Percentiles rank a stretch among this genome's conserved stretches.
phyloP scores from a whole-genome alignment of 1,139 yeast genomes.

The Pichia sp. region DNA sequence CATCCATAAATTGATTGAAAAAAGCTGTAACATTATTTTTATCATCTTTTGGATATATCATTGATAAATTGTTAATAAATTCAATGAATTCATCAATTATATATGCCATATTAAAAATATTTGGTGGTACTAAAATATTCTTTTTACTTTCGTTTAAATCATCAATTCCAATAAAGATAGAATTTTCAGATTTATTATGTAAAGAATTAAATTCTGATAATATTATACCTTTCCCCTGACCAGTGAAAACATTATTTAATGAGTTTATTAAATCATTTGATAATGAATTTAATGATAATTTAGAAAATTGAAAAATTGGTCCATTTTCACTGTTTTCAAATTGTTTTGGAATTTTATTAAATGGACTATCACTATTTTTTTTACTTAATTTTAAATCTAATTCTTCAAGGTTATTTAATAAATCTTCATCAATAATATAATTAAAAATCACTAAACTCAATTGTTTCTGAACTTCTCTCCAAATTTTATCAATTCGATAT shows the following conservation, averaged over 20 bases:
- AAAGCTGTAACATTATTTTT: constrained; percentile 36
- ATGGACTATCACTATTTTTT: constrained; percentile 19
- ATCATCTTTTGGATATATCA: constrained; percentile 23
- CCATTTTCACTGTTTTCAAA: constrained; percentile 24
- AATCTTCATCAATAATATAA: constrained; percentile 42
- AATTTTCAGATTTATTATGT: constrained; percentile 9
- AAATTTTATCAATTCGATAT: constrained; percentile 48
- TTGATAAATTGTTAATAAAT: constrained; percentile 46
- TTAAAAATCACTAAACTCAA: constrained; percentile 48
- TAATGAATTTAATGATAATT: constrained; percentile 32
- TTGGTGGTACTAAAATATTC: constrained; percentile 64
- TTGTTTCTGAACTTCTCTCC: constrained; percentile 55
- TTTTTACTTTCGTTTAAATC: constrained; percentile 42
- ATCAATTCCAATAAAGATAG: constrained; percentile 50
- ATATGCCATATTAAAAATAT: constrained; percentile 76
- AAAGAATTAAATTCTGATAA: constrained; percentile 3
- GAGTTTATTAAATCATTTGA: constrained; percentile 31
- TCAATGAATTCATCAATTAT: constrained; percentile 56
- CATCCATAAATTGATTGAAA: constrained; percentile 58
- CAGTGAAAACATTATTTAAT: constrained; percentile 57
- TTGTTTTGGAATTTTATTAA: constrained; percentile 20
- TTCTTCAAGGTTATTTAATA: constrained; percentile 23
- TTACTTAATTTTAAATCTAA: constrained; percentile 14
- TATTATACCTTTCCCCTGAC: constrained; percentile 28
- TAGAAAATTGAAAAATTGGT: constrained; percentile 43